These are phyloP conservation scores for Microascus cirrosus DNA, from an alignment of 2,329 filamentous ascomycete species.

Conservation along the genomic window DNA sequence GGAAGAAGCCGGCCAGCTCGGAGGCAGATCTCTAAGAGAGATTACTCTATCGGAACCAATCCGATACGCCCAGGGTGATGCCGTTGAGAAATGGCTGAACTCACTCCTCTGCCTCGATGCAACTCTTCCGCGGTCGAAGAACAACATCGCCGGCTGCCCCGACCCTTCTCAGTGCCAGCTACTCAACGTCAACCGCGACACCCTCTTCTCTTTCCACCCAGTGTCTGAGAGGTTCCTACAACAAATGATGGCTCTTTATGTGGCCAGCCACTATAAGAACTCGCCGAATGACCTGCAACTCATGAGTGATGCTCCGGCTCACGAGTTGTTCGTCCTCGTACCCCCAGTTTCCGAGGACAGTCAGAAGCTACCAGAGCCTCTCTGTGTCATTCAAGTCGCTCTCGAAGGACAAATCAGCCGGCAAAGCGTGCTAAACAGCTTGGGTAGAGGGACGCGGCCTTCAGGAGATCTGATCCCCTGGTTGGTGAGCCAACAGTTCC, in stretches of 20 bases:
- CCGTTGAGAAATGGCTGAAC: conserved; percentile 95
- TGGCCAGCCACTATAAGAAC: conserved; percentile 97
- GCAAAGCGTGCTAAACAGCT: conserved; percentile 79
- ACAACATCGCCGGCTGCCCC: conserved; percentile 69
- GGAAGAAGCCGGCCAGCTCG: conserved; percentile 43
- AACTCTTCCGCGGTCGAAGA: conserved; percentile 69
- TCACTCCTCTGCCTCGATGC: conserved; percentile 87
- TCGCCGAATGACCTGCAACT: conserved; percentile 95
- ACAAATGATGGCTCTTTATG: conserved; percentile 96
- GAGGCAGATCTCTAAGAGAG: conserved; percentile 75
- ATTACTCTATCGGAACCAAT: conserved; percentile 92
- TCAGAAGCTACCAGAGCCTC: conserved; percentile 75
- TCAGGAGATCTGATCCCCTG: conserved; percentile 93
- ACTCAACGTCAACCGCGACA: conserved; percentile 90
- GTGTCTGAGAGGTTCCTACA: conserved; percentile 96
- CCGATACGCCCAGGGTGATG: conserved; percentile 81
- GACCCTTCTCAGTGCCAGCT: conserved; percentile 88
- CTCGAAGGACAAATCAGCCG: conserved; percentile 91
- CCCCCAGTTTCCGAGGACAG: conserved; percentile 70
- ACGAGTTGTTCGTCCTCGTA: conserved; percentile 90
- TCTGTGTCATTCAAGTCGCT: conserved; percentile 89
- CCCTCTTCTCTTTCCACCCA: conserved; percentile 93
- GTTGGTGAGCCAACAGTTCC: conserved; percentile 96
- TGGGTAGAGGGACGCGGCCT: conserved; percentile 80
- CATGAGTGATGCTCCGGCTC: conserved; percentile 94